Conservation (phyloP, 371 early-diverging fungal species). For the Mucor indicus region DNA sequence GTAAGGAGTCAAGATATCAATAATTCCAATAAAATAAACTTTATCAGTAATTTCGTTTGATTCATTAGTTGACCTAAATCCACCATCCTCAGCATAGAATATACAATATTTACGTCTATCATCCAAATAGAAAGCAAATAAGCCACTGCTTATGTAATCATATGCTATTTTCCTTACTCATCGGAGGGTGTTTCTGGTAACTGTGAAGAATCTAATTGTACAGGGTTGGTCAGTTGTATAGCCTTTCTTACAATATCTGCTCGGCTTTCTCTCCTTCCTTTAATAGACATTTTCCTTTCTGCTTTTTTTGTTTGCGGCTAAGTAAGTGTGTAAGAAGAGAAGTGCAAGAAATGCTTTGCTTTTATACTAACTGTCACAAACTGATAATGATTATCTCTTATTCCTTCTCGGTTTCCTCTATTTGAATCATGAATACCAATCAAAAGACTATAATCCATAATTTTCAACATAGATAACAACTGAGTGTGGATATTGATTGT, state of each 20-base stretch:
- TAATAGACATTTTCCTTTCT: slow-evolving; percentile 1
- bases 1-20: slow-evolving; percentile 95
- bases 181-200: slow-evolving; percentile 45
- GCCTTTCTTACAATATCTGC: slow-evolving; percentile 67
- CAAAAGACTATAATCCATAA: slow-evolving; percentile 97
- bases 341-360: not conserved
- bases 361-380: not conserved
- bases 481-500: slow-evolving; percentile 7
- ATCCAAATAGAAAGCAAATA: not conserved
- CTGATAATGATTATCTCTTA: slow-evolving; percentile 71
- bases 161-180: slow-evolving; percentile 28
- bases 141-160: not conserved
- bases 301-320: slow-evolving; percentile 26
- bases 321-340: not conserved
- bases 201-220: slow-evolving; percentile 53
- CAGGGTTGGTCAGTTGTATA: slow-evolving; percentile 63
- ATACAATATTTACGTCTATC: slow-evolving; percentile 63
- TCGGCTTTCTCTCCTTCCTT: slow-evolving; percentile 43
- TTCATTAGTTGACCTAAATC: slow-evolving; percentile 77
- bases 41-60: slow-evolving; percentile 58
- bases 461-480: slow-evolving; percentile 72
- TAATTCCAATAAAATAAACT: slow-evolving; percentile 91
- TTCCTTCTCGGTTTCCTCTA: slow-evolving; percentile 79
- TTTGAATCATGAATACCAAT: slow-evolving; percentile 87
- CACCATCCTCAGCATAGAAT: slow-evolving; percentile 91